Evolutionary conservation across 306 rosid species (phyloP).

Genomic region (Cucurbita argyrosperma): DNA sequence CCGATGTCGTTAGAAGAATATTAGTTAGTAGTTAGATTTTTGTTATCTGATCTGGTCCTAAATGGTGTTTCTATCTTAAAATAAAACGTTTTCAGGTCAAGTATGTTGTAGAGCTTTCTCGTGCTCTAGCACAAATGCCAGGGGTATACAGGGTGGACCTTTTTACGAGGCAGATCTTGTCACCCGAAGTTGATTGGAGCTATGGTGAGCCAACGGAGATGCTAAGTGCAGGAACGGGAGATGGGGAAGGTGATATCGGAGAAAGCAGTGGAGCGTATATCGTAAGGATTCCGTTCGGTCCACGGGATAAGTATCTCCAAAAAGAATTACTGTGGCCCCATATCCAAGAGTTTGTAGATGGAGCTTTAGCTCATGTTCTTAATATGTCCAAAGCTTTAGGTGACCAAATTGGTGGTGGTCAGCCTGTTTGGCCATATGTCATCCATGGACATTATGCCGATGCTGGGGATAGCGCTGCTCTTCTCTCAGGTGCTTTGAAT

Average conservation of each 20-base stretch:
- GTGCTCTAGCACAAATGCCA: conserved; percentile 81
- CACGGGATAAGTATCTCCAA: conserved; percentile 60
- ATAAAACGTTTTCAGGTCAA: conserved; percentile 37
- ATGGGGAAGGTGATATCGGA: conserved; percentile 45
- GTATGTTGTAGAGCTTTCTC: conserved; percentile 81
- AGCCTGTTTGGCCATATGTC: conserved; percentile 86
- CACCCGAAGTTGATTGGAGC: conserved; percentile 85
- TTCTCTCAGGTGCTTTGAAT: conserved; percentile 83
- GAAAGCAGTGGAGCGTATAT: conserved; percentile 93
- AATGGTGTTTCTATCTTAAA: neutral
- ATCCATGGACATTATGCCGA: conserved; percentile 91
- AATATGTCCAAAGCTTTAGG: conserved; percentile 85
- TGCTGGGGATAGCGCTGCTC: conserved; percentile 87
- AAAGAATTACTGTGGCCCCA: conserved; percentile 88
- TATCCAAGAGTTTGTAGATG: conserved; percentile 80
- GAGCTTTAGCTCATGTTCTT: conserved; percentile 78
- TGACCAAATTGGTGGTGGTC: conserved; percentile 71
- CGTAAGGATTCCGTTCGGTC: conserved; percentile 77
- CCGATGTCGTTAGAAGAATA: neutral
- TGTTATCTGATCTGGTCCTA: neutral
- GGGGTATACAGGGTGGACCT: conserved; percentile 86
- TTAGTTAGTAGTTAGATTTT: neutral
- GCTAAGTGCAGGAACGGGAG: conserved; percentile 45
- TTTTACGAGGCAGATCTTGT: conserved; percentile 71
- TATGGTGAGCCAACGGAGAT: conserved; percentile 88